phyloP scores from a whole-genome alignment of 768 basidiomycete genomes.

The Pholiota conissans region DNA sequence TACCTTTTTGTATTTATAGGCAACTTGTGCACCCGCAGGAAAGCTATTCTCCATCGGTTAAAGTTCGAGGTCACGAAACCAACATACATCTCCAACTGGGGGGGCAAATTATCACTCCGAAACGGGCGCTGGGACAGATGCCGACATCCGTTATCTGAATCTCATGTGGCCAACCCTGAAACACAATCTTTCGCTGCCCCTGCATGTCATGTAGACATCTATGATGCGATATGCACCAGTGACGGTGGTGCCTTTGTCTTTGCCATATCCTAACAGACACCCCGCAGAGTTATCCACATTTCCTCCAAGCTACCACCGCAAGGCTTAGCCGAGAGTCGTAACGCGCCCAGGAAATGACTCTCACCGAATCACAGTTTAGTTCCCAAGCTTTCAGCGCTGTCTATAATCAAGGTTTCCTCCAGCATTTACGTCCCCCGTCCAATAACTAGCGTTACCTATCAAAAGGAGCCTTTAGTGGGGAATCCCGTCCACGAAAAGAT shows the following conservation, averaged over 20 bases:
- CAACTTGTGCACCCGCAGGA: not conserved
- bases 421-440: not conserved
- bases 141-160: constrained; percentile 3
- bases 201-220: constrained; percentile 7
- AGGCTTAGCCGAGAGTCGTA: not conserved
- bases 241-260: constrained; percentile 1
- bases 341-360: not conserved
- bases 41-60: not conserved
- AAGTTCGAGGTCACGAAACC: not conserved
- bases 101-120: not conserved
- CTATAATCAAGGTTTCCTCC: not conserved
- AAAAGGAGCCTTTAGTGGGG: constrained; percentile 4
- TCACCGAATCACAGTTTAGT: not conserved
- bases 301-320: too few species aligned
- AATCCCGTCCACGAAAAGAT: not conserved
- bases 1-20: not conserved
- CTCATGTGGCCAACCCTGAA: constrained; percentile 11
- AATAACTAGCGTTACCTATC: not conserved
- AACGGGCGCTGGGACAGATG: constrained; percentile 2
- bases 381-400: not conserved
- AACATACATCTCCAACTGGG: not conserved
- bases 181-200: constrained; percentile 7
- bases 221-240: constrained; percentile 1
- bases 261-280: not conserved
- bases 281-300: not conserved